Base-by-base conservation (phyloP, 2,329 filamentous ascomycete species). In the Fusarium pseudograminearum region DNA sequence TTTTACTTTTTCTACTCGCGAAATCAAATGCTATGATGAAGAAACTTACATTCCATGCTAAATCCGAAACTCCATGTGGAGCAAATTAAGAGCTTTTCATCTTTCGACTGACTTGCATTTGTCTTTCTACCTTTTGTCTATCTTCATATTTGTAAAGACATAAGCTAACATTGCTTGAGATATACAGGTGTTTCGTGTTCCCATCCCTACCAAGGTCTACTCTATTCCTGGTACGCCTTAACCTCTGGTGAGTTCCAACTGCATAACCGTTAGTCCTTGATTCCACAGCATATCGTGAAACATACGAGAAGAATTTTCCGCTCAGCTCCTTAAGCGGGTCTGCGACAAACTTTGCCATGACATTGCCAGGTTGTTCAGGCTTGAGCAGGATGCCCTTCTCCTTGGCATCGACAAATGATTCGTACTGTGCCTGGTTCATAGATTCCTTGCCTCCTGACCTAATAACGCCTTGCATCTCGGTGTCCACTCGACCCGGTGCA, bases 391-490 rank as follows among this genome's bases (percentile, higher is more conserved):
- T 87, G 16, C 94, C 94, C 8, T 87, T 85, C 69, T 89, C 86
- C 76, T 94, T 91, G 18, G 92, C 85, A 2, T 87, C 83, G 15
- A 88, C 83, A 74, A 98, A 98, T 30, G 81, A 83, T 10, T 86
- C 83, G 78, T 96, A 91, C 61, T 89, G 86, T 9, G 81, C 77
- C 56, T 83, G 77, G 51, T 83, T 75, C 87, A 89, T 89, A 56
- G 78, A 79, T 3, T 77, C 76, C 38, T 80, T 78, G 44, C 84
- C 86, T 5, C 80, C 77, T 47, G 94, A 90, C 52, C 96, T 85
- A 60, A 99, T 87, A 60, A 91, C 87, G n/a, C 85, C 85, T 78
- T 97, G 94, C 94, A 98, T 98, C 53, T 91, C 91, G 0, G 94
- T 98, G 76, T 97, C 92, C 10, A 97, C 91, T 46, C 92, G 89